Percentiles rank a stretch among this genome's conserved stretches.
Evolutionary conservation across 2,329 filamentous ascomycete genomes (phyloP).

Genomic region (Stenocarpella maydis): DNA sequence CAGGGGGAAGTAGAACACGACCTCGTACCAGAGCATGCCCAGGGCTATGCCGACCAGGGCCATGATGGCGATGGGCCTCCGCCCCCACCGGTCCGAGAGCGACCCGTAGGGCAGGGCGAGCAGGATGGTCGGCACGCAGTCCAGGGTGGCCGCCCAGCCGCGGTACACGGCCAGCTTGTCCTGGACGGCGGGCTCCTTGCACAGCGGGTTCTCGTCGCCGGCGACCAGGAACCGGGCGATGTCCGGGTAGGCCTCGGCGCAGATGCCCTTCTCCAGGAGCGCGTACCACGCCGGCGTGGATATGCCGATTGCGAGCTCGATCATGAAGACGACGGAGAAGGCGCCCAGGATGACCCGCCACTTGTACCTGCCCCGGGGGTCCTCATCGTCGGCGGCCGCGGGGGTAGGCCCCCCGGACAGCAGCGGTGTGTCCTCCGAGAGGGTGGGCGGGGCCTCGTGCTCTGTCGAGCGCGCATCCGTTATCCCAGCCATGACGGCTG

Average conservation of each 20-base stretch:
- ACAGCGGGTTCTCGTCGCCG: constrained; percentile 51
- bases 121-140: constrained; percentile 55
- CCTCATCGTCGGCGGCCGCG: constrained; percentile 3
- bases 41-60: constrained; percentile 39
- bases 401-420: background rate
- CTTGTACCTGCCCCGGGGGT: constrained; percentile 38
- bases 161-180: constrained; percentile 59
- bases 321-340: constrained; percentile 49
- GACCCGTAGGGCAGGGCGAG: constrained; percentile 56
- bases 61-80: constrained; percentile 55
- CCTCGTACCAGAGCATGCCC: constrained; percentile 36
- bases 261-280: constrained; percentile 63
- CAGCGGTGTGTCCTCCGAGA: constrained; percentile 23
- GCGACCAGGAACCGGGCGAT: constrained; percentile 43
- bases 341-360: constrained; percentile 42
- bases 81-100: constrained; percentile 56
- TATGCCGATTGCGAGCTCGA: constrained; percentile 49
- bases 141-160: constrained; percentile 55
- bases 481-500: background rate
- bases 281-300: constrained; percentile 53
- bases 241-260: constrained; percentile 56
- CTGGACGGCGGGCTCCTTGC: constrained; percentile 60
- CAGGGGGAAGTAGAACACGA: constrained; percentile 46
- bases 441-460: background rate
- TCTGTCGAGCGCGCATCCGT: background rate